Evolutionary conservation across 345 rosid species (phyloP), one percentile per base, ranked within the genome.

Genomic region (Citrus sp.): DNA sequence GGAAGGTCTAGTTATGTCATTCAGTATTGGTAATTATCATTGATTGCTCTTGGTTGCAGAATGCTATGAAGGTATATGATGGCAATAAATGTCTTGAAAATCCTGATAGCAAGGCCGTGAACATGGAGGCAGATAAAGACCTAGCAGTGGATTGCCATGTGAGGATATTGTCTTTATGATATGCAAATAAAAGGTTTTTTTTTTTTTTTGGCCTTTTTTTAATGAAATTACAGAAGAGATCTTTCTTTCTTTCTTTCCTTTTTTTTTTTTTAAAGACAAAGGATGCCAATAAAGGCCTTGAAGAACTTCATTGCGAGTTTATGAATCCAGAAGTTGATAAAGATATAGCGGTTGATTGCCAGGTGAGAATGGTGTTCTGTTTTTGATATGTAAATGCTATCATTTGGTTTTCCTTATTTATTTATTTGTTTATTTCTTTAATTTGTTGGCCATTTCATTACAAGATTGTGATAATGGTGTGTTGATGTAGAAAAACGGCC

Each of bases 11-110:
- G 0, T 2, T 28, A 19, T 55, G 13, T 72, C 42, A 4, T 71
- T 51, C 62, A 2, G 38, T 72, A 27, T 72, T 30, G 64, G 32
- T 67, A 67, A 35, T 67, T 55, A 13, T 55, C 3, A 55, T 67
- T 34, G 9, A 74, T 7, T 49, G 22, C 34, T 71, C 3, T 75
- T 42, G 34, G 51, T 59, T 60, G 84, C 73, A 80, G 84, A 82
- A 40, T 30, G 51, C 69, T 71, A 61, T 32, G 56, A 63, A 78
- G 30, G 80, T 67, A 30, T 78, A 71, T 69, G 59, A 30, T 72
- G 58, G 40, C 21, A 54, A 25, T 21, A 69, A 54, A 21, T 16
- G 24, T 63, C 19, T 67, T 40, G 55, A 75, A 72, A 56, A 71
- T 75, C 30, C 51, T 49, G 79, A 69, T 5, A 4, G 27, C 22